Base-by-base conservation (phyloP, 1,139 yeast species). In the Chernovozyma sophiae-reginae region DNA sequence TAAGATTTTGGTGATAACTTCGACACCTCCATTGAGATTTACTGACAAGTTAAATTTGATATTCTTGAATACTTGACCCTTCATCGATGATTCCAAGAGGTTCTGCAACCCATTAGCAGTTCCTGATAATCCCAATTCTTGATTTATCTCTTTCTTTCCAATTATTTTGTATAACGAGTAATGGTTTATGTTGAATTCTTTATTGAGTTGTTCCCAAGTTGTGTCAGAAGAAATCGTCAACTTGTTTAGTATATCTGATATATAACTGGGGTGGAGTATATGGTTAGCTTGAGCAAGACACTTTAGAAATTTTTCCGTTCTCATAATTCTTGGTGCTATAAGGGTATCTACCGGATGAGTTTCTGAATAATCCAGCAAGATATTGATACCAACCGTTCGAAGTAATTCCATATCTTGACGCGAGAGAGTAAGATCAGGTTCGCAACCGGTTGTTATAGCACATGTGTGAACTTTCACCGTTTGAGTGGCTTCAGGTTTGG, bases 241-340 rank as follows among this genome's bases (percentile, higher is more conserved):
- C 11, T 60, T 63, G 37, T 41, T 43, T 20, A 77, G 45, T 0
- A 77, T 62, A 31, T 72, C 77, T 12, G 53, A 50, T 17, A 77
- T 46, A 41, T 66, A 75, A n/a, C 55, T 51, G 0, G 81, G 80
- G 39, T 74, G 76, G 2, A 77, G 46, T 14, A 81, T 68, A 20
- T 56, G 51, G 12, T 51, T 44, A 2, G 61, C 72, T 37, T 52
- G 56, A 40, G 67, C 55, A 37, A 70, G 52, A 40, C 74, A 60
- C 25, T 64, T 56, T 40, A 92, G 67, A 52, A 90, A 90, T 58
- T 92, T 92, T 42, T 85, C 95, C 0, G 97, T 92, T 45, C 97
- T 72, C 48, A 84, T 58, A 11, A 83, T 71, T 43, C 79, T 78
- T 1, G 97, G 96, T 0, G 97, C 92, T 14, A 90, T 67, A 8